These are phyloP conservation scores for Olyra latifolia DNA, from an alignment of 176 grass and related monocot genomes.

Conservation along the genomic window DNA sequence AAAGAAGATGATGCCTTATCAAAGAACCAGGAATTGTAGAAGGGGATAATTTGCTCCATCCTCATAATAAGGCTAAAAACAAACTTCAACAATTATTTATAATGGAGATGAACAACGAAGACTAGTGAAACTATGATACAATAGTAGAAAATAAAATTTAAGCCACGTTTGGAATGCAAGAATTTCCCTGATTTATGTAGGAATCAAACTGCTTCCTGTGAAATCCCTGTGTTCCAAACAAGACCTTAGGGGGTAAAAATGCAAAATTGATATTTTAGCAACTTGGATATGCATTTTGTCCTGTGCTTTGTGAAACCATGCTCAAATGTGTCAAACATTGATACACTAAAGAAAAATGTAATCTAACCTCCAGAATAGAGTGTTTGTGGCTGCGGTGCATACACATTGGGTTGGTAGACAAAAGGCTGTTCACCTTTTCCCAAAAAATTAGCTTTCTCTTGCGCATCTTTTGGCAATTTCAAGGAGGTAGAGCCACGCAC, in stretches of 20 bases:
- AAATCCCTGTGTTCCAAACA: too few species aligned
- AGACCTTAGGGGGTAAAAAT: background rate
- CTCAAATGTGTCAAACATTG: background rate
- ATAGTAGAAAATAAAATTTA: too few species aligned
- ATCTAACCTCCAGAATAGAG: conserved; percentile 62
- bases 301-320: background rate
- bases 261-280: conserved; percentile 6
- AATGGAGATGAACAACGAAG: conserved; percentile 3
- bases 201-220: too few species aligned
- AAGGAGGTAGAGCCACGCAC: conserved; percentile 37
- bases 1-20: background rate
- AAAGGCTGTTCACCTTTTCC: conserved; percentile 55
- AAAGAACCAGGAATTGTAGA: conserved; percentile 2
- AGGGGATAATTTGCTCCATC: background rate
- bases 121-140: background rate
- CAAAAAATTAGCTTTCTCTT: conserved; percentile 39
- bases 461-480: conserved; percentile 43
- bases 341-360: conserved; percentile 19
- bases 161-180: too few species aligned
- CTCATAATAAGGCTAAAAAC: background rate
- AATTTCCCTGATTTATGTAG: too few species aligned
- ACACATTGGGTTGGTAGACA: conserved; percentile 55
- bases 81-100: conserved; percentile 2
- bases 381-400: conserved; percentile 61
- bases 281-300: background rate